A percentile compares a stretch with the other conserved stretches of the same genome.
These are phyloP conservation scores for Croton laevigatus DNA, from an alignment of 441 rosid genomes.

Conservation along the genomic window DNA sequence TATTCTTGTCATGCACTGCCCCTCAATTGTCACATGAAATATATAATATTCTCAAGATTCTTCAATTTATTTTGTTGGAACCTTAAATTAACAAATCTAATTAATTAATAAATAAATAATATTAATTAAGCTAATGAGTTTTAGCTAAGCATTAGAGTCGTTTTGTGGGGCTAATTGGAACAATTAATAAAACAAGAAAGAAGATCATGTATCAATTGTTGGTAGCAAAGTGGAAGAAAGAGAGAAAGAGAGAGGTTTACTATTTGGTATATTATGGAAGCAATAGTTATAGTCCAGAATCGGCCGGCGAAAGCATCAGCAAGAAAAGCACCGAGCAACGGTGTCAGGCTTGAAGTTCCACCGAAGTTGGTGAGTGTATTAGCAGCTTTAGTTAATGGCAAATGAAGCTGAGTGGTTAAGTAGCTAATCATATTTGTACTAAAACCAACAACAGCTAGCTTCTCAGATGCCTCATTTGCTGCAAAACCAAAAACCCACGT, in stretches of 20 bases:
- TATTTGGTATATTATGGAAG: conserved; percentile 71
- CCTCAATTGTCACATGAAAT: background rate
- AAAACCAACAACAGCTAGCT: conserved; percentile 88
- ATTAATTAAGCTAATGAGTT: too few relatives aligned
- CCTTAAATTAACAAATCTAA: too few relatives aligned
- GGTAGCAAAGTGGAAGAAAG: background rate
- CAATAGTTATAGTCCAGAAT: conserved; percentile 73
- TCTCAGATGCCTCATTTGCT: conserved; percentile 91
- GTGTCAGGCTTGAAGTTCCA: conserved; percentile 85
- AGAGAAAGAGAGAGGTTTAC: conserved; percentile 32
- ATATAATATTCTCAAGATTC: background rate
- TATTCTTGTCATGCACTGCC: background rate
- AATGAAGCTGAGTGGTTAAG: conserved; percentile 71
- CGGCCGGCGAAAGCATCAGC: conserved; percentile 81
- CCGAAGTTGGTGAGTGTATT: conserved; percentile 87
- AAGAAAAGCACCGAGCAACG: conserved; percentile 81
- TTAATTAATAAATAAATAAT: too few relatives aligned
- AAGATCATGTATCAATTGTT: too few relatives aligned
- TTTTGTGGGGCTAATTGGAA: too few relatives aligned
- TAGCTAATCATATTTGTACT: conserved; percentile 81
- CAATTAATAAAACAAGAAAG: too few relatives aligned
- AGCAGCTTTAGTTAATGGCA: conserved; percentile 92
- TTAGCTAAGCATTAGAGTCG: too few relatives aligned
- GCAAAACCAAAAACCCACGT: conserved; percentile 16
- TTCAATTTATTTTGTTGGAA: background rate